Evolutionary conservation across 306 rosid species (phyloP).

Genomic region (Cicer bijugum): DNA sequence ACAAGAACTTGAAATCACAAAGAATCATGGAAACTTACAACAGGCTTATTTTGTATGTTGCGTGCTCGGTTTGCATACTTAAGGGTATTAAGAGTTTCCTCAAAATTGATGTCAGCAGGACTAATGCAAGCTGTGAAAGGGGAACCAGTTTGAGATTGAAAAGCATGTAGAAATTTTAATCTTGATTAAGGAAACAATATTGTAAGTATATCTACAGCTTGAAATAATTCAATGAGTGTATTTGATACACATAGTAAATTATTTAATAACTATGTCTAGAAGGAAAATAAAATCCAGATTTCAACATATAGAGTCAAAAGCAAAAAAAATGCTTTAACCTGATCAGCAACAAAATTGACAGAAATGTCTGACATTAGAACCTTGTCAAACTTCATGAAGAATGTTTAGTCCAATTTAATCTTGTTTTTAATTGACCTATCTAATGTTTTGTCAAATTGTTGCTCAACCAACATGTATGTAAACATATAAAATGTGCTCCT

Average conservation of each 20-base stretch:
- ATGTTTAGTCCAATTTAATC: constrained; percentile 11
- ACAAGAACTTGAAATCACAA: constrained; percentile 33
- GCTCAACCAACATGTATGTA: constrained; percentile 23
- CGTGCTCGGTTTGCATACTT: constrained; percentile 94
- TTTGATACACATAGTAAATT: constrained; percentile 27
- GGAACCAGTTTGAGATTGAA: constrained; percentile 42
- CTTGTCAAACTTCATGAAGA: constrained; percentile 30
- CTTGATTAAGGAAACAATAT: constrained; percentile 25
- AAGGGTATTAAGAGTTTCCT: constrained; percentile 84
- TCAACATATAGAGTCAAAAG: constrained; percentile 19
- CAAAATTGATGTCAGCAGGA: constrained; percentile 83
- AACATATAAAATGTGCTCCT: constrained; percentile 20
- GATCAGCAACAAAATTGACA: constrained; percentile 33
- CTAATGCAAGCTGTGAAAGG: constrained; percentile 75
- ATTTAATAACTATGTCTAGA: constrained; percentile 21
- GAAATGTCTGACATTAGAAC: constrained; percentile 31
- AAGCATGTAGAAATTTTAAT: constrained; percentile 38
- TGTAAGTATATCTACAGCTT: constrained; percentile 15
- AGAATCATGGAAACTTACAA: constrained; percentile 60
- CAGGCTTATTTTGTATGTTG: constrained; percentile 85
- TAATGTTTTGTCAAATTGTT: constrained; percentile 17
- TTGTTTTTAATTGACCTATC: constrained; percentile 10
- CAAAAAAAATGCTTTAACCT: constrained; percentile 10
- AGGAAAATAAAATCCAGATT: constrained; percentile 1
- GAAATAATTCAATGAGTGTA: background rate